These are phyloP conservation scores for Adansonia rubrostipa DNA, from an alignment of 441 rosid genomes.

Conservation along the genomic window DNA sequence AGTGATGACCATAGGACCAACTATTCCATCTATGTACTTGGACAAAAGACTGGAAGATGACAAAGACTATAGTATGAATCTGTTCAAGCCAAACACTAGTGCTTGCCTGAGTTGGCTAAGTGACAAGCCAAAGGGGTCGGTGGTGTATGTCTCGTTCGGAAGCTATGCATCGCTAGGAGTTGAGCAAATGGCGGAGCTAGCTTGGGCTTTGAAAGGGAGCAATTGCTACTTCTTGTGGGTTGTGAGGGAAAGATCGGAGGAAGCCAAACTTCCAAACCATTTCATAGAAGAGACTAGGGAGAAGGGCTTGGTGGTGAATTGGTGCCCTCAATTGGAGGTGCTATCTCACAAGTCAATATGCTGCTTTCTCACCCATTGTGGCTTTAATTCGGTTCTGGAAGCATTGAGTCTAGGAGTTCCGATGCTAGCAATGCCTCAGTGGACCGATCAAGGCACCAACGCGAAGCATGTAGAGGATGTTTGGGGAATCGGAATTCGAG, in stretches of 20 bases:
- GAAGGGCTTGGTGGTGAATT: conserved; percentile 50
- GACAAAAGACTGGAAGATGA: conserved; percentile 51
- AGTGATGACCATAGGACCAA: conserved; percentile 52
- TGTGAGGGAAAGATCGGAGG: conserved; percentile 46
- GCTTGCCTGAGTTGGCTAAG: conserved; percentile 51
- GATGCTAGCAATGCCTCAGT: conserved; percentile 63
- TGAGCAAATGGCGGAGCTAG: conserved; percentile 58
- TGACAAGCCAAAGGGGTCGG: conserved; percentile 42
- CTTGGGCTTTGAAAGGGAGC: conserved; percentile 39
- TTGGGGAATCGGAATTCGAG: conserved; percentile 51
- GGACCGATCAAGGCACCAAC: conserved; percentile 58
- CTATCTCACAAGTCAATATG: conserved; percentile 43
- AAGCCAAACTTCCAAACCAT: conserved; percentile 44
- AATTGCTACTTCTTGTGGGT: conserved; percentile 59
- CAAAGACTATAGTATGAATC: conserved; percentile 43
- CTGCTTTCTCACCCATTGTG: conserved; percentile 58
- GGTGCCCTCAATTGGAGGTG: conserved; percentile 66
- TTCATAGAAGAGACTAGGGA: conserved; percentile 32
- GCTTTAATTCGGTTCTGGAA: conserved; percentile 52
- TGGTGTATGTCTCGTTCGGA: conserved; percentile 63
- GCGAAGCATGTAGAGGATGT: conserved; percentile 57
- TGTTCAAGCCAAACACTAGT: conserved; percentile 40
- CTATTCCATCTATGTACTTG: conserved; percentile 54
- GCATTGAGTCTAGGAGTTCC: conserved; percentile 62
- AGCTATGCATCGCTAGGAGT: conserved; percentile 38